phyloP scores from a whole-genome alignment of 495 filamentous ascomycete genomes.

The Trichocladium antarcticum region DNA sequence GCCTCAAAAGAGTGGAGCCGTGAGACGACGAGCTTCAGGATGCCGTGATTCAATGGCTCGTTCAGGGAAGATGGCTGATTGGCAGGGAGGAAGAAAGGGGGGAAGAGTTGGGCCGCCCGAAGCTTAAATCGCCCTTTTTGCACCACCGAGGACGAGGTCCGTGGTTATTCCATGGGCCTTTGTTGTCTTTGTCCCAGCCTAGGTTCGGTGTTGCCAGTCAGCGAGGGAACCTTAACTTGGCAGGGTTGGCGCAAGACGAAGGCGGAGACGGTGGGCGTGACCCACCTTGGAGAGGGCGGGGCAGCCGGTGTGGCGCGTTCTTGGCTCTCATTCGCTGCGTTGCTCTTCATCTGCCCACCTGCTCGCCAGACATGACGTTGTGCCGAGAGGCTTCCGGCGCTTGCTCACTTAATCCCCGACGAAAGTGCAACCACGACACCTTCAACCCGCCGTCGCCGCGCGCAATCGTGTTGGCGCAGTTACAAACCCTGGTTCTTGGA shows the following conservation, averaged over 20 bases:
- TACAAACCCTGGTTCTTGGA: too few species aligned
- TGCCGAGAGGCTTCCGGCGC: too few species aligned
- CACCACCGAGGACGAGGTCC: neutral
- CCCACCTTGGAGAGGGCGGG: neutral
- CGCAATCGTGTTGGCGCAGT: too few species aligned
- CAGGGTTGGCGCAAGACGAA: neutral
- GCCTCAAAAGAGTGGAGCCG: conserved; percentile 10
- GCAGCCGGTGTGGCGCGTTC: neutral
- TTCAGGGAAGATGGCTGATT: neutral
- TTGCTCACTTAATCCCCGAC: too few species aligned
- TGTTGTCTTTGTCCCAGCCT: conserved; percentile 7
- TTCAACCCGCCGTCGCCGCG: too few species aligned
- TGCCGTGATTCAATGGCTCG: neutral
- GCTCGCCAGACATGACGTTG: too few species aligned
- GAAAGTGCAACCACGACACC: too few species aligned
- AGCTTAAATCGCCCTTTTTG: too few species aligned
- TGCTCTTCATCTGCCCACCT: neutral
- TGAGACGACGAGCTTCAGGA: conserved; percentile 1
- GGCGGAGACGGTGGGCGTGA: neutral
- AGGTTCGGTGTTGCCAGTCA: neutral
- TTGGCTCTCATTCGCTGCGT: neutral
- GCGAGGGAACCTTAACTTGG: neutral
- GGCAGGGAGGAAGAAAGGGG: neutral
- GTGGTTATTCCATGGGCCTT: neutral
- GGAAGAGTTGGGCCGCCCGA: too few species aligned